Evolutionary conservation across 2,329 filamentous ascomycete genomes (phyloP).

Genomic region (Fusarium sp.): DNA sequence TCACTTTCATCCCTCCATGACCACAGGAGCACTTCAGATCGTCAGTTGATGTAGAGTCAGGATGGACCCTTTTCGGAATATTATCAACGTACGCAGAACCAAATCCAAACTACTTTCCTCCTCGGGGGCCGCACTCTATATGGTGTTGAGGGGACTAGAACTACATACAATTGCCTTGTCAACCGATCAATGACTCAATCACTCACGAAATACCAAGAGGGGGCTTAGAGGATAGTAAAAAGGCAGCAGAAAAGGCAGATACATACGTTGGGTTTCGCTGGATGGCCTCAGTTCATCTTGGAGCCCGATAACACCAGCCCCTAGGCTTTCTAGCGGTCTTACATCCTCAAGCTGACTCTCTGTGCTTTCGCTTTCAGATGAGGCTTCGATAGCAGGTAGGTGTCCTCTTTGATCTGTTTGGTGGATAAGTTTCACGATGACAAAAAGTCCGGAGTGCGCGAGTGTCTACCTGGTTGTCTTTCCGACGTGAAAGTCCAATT

Average conservation of each 20-base stretch:
- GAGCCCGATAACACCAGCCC: neutral
- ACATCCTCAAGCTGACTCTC: neutral
- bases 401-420: neutral
- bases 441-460: neutral
- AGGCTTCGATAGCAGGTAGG: neutral
- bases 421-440: neutral
- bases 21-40: constrained; percentile 21
- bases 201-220: neutral
- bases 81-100: constrained; percentile 8
- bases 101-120: constrained; percentile 9
- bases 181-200: neutral
- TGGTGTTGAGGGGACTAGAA: neutral
- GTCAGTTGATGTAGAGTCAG: neutral
- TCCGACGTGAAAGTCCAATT: neutral
- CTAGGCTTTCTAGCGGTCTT: neutral
- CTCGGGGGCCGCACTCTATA: neutral
- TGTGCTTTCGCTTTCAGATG: neutral
- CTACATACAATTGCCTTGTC: neutral
- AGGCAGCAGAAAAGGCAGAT: neutral
- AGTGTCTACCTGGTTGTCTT: neutral
- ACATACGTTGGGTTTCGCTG: neutral
- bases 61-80: neutral
- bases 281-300: neutral
- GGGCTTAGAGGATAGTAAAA: neutral
- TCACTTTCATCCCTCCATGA: constrained; percentile 33